phyloP scores from a whole-genome alignment of 495 filamentous ascomycete genomes.

The Penicillium cosmopolitanum region DNA sequence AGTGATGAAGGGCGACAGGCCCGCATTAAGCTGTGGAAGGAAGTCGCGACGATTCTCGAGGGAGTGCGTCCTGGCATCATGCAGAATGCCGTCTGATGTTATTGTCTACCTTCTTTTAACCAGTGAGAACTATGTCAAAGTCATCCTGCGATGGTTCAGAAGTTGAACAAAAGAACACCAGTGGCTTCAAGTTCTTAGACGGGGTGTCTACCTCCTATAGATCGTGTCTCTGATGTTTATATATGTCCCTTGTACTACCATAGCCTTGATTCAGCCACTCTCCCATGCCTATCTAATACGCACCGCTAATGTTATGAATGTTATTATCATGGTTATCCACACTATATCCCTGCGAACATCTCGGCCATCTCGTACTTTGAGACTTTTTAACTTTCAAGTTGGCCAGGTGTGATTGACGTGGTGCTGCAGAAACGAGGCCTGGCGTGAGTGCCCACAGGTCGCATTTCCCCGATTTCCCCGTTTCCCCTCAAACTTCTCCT shows the following conservation, averaged over 20 bases:
- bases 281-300: too few relatives aligned
- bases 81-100: constrained; percentile 10
- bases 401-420: neutral
- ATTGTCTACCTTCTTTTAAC: neutral
- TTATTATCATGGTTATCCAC: neutral
- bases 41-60: constrained; percentile 54
- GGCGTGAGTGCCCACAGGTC: too few relatives aligned
- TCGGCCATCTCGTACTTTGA: neutral
- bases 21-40: constrained; percentile 56
- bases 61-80: constrained; percentile 49
- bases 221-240: too few relatives aligned
- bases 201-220: too few relatives aligned
- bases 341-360: neutral
- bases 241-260: too few relatives aligned
- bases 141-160: too few relatives aligned
- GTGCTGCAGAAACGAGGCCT: neutral
- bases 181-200: too few relatives aligned
- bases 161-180: too few relatives aligned
- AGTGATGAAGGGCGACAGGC: constrained; percentile 43
- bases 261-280: too few relatives aligned
- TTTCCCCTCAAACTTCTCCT: neutral
- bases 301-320: too few relatives aligned
- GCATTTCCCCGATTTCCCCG: too few relatives aligned
- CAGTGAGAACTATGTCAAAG: too few relatives aligned
- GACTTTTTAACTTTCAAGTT: neutral